Conservation (phyloP, 768 basidiomycete species). For the Panaeolus cyanescens region DNA sequence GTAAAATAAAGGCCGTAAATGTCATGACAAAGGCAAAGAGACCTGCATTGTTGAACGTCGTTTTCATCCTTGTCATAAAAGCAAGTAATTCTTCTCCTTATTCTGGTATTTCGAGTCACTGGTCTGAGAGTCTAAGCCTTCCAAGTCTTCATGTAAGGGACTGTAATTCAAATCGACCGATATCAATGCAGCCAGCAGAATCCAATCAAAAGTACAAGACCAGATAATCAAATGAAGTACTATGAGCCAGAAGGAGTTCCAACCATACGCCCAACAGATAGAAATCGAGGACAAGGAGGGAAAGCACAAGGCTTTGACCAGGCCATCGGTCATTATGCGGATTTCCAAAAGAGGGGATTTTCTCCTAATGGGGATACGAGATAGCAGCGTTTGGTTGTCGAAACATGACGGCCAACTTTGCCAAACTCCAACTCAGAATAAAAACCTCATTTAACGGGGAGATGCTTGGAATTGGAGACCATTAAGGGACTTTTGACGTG, state of each 20-base stretch:
- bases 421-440: no score
- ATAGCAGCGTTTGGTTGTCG: no score
- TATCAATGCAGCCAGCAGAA: no score
- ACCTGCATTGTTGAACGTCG: slow-evolving; percentile 18
- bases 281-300: background rate
- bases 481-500: no score
- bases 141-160: no score
- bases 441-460: no score
- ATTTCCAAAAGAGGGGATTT: slow-evolving; percentile 7
- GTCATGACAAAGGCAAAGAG: slow-evolving; percentile 25
- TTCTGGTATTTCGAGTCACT: background rate
- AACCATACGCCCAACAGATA: background rate
- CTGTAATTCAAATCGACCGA: no score
- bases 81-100: background rate
- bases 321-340: background rate
- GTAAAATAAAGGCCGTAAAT: slow-evolving; percentile 27
- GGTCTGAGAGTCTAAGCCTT: background rate
- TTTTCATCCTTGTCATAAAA: slow-evolving; percentile 8
- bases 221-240: no score
- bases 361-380: slow-evolving; percentile 10
- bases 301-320: background rate
- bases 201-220: no score
- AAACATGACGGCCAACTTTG: no score
- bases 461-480: no score
- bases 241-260: background rate